Evolutionary conservation across 2,329 filamentous ascomycete species (phyloP), one percentile per base, ranked within the genome.

Genomic region (Verticillium nubilum): DNA sequence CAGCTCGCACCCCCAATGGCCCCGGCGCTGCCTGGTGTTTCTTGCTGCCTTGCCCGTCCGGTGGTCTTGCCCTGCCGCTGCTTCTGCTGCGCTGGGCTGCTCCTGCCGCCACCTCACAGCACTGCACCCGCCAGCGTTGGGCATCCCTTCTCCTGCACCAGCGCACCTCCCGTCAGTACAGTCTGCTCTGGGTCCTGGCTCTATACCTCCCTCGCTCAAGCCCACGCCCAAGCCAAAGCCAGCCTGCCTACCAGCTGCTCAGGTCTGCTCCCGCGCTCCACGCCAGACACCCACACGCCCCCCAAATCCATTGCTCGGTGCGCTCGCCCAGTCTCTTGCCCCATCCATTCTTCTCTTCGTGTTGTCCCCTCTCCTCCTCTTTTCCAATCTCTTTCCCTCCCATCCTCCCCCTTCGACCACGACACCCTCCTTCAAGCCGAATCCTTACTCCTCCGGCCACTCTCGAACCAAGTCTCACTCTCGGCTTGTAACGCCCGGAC

Each of bases 371-470:
- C 54, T 62, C 58, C 57, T 63, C 63, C 56, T 59, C 57, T 63
- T 58, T 61, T 60, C 60, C 58, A 62, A 60, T 62, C 62, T 63
- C 62, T 63, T 63, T 55, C 59, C 58, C 59, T 26, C 33, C 50
- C n/a, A 33, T 53, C 56, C 57, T 42, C 58, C 58, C 63, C 29
- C 54, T 31, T 59, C 58, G 59, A 29, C 57, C 57, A 59, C 59
- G 58, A 31, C 57, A 58, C 57, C 58, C 35, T 56, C 19, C 31
- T 54, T 57, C 55, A 61, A 58, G 58, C 52, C 57, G 57, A 57
- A 59, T 58, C 58, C 52, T 59, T 54, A 29, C 59, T 53, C 35
- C 54, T 37, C 59, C 52, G 61, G 52, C 26, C 58, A 37, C 60
- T 52, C 57, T 58, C 63, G 63, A 63, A 53, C 59, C 60, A 57